Base-by-base conservation (phyloP, 345 rosid species). In the Cardamine resedifolia region DNA sequence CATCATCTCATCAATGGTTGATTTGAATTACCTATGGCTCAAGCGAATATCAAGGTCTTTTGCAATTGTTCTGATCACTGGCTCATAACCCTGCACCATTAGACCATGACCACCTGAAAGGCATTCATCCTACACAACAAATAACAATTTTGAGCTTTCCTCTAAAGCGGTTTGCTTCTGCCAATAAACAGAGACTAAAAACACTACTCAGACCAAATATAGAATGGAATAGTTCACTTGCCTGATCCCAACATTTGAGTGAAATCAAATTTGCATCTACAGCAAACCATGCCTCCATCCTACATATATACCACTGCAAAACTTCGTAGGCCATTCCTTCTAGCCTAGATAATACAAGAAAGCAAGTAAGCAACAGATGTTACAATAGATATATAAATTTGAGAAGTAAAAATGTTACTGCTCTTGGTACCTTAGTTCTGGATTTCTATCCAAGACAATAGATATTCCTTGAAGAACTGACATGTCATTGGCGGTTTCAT, bases 221-320 rank as follows among this genome's bases (percentile, higher is more conserved):
- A 41, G 47, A 41, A 0, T 41, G 1, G 3, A 38, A 39, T 41
- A 8, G 11, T 9, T 53, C 0, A 8, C 87, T 85, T 81, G 75
- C 97, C 96, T 89, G 93, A 85, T 91, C 97, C 97, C 97, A 91
- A 61, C 81, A 81, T 83, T 85, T 89, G 26, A 89, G 81, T 11
- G 97, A 91, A 64, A 91, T 91, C 85, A 84, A 77, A 79, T 91
- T 94, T 1, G 93, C 93, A 81, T 91, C 97, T 53, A 86, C 90
- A 14, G 97, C 93, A 85, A 91, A 91, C 97, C 97, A 91, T 28
- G 96, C 97, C 80, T 91, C 97, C 93, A 91, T 86, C 80, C 97
- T 80, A 79, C 97, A 91, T 52, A 91, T 81, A 73, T 85, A 91
- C 97, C 97, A 89, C 60, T 89, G 96, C 78, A 91, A 59, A 75